Conservation (phyloP, 495 filamentous ascomycete species). For the Xeromyces bisporus region DNA sequence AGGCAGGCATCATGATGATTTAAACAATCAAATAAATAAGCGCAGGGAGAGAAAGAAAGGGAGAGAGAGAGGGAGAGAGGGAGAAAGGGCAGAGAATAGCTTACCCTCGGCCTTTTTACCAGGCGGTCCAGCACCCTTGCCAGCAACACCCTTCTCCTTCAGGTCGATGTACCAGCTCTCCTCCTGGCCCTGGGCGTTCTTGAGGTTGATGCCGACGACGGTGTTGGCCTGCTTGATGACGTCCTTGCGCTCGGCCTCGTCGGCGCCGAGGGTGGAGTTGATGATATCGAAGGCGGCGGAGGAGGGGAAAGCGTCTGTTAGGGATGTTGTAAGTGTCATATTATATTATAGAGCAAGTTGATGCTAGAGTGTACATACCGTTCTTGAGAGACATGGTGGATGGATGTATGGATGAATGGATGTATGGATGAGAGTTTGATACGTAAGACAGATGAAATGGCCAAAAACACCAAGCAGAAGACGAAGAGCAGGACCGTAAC, state of each 20-base stretch:
- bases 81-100: conserved; percentile 12
- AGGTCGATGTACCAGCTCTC: conserved; percentile 90
- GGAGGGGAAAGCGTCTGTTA: conserved; percentile 71
- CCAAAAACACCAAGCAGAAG: too few relatives aligned
- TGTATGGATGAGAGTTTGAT: too few relatives aligned
- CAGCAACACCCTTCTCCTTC: conserved; percentile 73
- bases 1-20: too few relatives aligned
- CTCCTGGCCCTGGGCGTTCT: conserved; percentile 64
- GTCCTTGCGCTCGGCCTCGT: conserved; percentile 61
- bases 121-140: conserved; percentile 46
- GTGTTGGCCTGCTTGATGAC: conserved; percentile 76
- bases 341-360: too few relatives aligned
- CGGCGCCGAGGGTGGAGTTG: conserved; percentile 49
- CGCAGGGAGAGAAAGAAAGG: not conserved
- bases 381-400: conserved; percentile 67
- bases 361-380: conserved; percentile 35
- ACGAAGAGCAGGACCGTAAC: too few relatives aligned
- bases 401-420: conserved; percentile 2
- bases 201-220: conserved; percentile 80
- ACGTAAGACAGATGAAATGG: not conserved
- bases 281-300: conserved; percentile 85
- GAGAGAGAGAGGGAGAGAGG: too few relatives aligned
- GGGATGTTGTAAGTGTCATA: conserved; percentile 4
- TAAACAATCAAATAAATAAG: conserved; percentile 2
- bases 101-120: conserved; percentile 69